Base-by-base conservation (phyloP, 805 yeast genomes). In the Lachancea cidri region DNA sequence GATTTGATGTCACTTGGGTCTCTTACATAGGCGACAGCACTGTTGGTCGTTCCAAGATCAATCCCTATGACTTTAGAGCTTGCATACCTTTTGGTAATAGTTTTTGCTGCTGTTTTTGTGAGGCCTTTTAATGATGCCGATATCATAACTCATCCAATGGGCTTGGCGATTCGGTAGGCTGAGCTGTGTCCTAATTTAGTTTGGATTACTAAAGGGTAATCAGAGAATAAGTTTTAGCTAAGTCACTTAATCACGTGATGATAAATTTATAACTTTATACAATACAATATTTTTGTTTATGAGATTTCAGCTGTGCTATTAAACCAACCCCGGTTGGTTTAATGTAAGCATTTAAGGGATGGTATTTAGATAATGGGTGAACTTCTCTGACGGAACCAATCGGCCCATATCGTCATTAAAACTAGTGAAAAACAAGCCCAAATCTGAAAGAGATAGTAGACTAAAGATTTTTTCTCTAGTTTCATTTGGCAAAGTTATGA, bases 11-110 rank as follows among this genome's bases (percentile, higher is more conserved):
- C 68, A 8, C 47, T 46, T 2, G 64, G 51, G 39, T 61, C 60
- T 33, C 58, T 49, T 16, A 62, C 58, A 38, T 60, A 60, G 7
- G 94, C 94, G 24, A 84, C 91, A 2, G 93, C 94, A 33, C 91
- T 83, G 65, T 85, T 85, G 33, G 95, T 85, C 17, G 95, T 85
- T 19, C 95, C 95, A 42, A 85, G 64, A 62, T 85, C 95, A 48
- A 85, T 84, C 43, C 95, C 95, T 37, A 83, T 76, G 4, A 83
- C 87, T 38, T 52, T 55, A 5, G 52, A 47, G 37, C 55, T 54
- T 17, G 44, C 47, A 29, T 17, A 35, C 8, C 44, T 22, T 19
- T 15, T 17, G 22, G n/a, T 7, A 5, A n/a, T 7, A 8, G 32
- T 7, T 11, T 11, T 22, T 7, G 27, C 11, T 7, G 11, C 11